A percentile compares a stretch with the other conserved stretches of the same genome.
These are phyloP conservation scores for Hypoxylon intermedium DNA, from an alignment of 495 filamentous ascomycete genomes.

Conservation along the genomic window DNA sequence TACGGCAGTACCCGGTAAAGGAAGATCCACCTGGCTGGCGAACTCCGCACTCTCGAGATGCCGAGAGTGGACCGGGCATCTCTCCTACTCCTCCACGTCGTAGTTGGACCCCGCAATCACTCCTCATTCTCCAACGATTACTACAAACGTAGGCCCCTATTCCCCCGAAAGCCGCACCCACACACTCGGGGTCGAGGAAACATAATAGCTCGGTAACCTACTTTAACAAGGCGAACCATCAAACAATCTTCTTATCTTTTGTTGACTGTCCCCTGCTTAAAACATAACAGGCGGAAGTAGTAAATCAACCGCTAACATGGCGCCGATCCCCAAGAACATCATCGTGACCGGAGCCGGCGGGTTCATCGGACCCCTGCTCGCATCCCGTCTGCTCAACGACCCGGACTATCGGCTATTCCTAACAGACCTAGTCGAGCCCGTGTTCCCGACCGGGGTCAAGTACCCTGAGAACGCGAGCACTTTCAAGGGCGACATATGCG, in stretches of 20 bases:
- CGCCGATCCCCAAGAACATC: slow-evolving; percentile 58
- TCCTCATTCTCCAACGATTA: slow-evolving; percentile 1
- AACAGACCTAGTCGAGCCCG: slow-evolving; percentile 68
- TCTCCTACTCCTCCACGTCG: slow-evolving; percentile 8
- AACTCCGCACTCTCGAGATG: slow-evolving; percentile 12
- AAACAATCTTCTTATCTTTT: background rate
- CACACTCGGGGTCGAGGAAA: too few relatives aligned
- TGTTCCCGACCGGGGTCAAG: slow-evolving; percentile 57
- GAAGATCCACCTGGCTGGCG: background rate
- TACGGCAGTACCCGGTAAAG: slow-evolving; percentile 6
- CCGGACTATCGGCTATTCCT: slow-evolving; percentile 64
- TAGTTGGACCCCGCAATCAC: slow-evolving; percentile 25
- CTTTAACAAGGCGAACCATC: background rate
- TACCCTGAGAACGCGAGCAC: slow-evolving; percentile 61
- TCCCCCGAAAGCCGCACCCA: slow-evolving; percentile 14
- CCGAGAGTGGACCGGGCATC: slow-evolving; percentile 3
- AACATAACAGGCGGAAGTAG: too few relatives aligned
- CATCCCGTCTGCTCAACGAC: slow-evolving; percentile 65
- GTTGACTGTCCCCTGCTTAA: too few relatives aligned
- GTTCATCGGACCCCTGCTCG: slow-evolving; percentile 73
- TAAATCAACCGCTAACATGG: slow-evolving; percentile 17
- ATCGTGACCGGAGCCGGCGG: slow-evolving; percentile 77
- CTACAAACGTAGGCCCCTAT: slow-evolving; percentile 21
- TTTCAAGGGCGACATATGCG: slow-evolving; percentile 69
- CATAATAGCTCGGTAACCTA: background rate